phyloP scores from a whole-genome alignment of 2,329 filamentous ascomycete genomes.

The Colletotrichum gigasporum region DNA sequence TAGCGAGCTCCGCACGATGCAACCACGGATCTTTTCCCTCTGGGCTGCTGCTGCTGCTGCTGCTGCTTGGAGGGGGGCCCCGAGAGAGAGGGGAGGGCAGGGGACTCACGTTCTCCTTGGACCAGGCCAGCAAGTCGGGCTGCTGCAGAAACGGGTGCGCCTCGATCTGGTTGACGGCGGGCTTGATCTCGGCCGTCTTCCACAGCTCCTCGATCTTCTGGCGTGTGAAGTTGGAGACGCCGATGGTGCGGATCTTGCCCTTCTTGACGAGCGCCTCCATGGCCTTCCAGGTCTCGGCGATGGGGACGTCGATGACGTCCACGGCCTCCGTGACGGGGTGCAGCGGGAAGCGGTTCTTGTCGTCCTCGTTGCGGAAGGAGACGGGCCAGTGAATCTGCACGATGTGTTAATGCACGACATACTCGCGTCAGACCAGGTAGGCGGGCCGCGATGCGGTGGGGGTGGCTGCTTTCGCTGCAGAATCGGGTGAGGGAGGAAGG shows the following conservation, averaged over 20 bases:
- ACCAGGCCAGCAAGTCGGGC: slow-evolving; percentile 61
- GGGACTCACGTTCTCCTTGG: slow-evolving; percentile 44
- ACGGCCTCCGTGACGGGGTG: slow-evolving; percentile 57
- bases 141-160: slow-evolving; percentile 58
- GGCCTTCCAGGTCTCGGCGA: slow-evolving; percentile 68
- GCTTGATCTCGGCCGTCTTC: slow-evolving; percentile 53
- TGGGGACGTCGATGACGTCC: slow-evolving; percentile 42
- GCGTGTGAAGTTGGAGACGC: slow-evolving; percentile 67
- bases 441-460: background rate
- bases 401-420: slow-evolving; percentile 19
- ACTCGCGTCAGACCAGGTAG: background rate
- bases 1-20: slow-evolving; percentile 11
- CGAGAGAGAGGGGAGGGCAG: background rate
- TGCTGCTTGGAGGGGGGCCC: background rate
- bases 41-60: background rate
- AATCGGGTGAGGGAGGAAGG: background rate
- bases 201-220: slow-evolving; percentile 64
- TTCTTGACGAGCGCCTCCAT: slow-evolving; percentile 67
- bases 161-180: slow-evolving; percentile 62
- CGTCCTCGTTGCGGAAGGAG: slow-evolving; percentile 53
- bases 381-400: slow-evolving; percentile 64
- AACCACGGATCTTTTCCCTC: background rate
- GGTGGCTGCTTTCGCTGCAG: no score
- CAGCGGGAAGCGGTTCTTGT: slow-evolving; percentile 50
- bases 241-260: slow-evolving; percentile 65